A percentile compares a stretch with the other conserved stretches of the same genome.
Evolutionary conservation across 2,329 filamentous ascomycete species (phyloP).

Genomic region (Reticulascus tulasneorum): DNA sequence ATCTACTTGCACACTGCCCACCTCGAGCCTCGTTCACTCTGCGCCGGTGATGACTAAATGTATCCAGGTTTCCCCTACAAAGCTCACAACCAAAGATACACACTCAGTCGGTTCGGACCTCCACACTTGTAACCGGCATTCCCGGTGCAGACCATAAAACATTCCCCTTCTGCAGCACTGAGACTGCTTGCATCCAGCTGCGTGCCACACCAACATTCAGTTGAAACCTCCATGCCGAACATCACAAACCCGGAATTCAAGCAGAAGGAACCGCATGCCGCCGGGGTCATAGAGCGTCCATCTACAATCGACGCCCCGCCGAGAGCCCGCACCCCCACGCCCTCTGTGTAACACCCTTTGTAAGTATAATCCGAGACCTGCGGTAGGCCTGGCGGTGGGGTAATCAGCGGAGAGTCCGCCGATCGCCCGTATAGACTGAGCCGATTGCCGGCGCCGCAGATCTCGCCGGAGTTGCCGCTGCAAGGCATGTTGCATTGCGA

Average conservation of each 20-base stretch:
- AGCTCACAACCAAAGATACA: no score
- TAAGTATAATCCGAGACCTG: constrained; percentile 26
- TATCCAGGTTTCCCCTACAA: no score
- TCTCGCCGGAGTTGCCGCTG: constrained; percentile 35
- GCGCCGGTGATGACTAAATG: no score
- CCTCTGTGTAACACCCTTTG: constrained; percentile 38
- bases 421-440: constrained; percentile 41
- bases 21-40: no score
- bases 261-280: constrained; percentile 29
- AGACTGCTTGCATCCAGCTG: constrained; percentile 21
- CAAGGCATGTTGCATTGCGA: constrained; percentile 38
- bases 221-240: constrained; percentile 36
- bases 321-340: constrained; percentile 29
- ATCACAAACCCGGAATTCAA: constrained; percentile 31
- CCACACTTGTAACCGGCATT: constrained; percentile 29
- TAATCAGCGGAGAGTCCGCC: no score
- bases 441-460: constrained; percentile 39
- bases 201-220: constrained; percentile 36
- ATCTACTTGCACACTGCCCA: no score
- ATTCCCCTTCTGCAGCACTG: constrained; percentile 24
- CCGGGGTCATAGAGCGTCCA: constrained; percentile 27
- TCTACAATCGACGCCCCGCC: constrained; percentile 18
- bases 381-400: no score
- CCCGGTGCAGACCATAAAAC: constrained; percentile 29
- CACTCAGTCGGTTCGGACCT: constrained; percentile 26